Base-by-base conservation (phyloP, 208 protist species). In the Phytomonas sp. region DNA sequence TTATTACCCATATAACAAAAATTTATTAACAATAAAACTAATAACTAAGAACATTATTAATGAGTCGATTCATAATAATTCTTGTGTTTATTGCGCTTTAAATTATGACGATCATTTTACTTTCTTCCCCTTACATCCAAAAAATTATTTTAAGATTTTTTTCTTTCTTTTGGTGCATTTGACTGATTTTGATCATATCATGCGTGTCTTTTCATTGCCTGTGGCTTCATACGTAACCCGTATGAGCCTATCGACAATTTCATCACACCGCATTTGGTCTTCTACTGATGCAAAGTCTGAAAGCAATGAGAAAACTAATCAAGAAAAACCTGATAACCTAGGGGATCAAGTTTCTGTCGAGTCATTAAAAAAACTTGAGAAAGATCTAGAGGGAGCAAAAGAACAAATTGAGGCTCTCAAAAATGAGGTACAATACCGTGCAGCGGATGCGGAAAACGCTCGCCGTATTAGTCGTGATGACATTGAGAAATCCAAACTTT, bases 391-490 rank as follows among this genome's bases (percentile, higher is more conserved):
- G 60, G 81, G 83, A 10, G 79, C 84, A 7, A 83, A 85, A 69
- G 65, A 82, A 36, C 74, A 74, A 49, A 65, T 93, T 12, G 84
- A 81, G 56, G 76, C 90, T 45, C 75, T 95, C 30, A 93, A 91
- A 71, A 96, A 97, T 63, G 86, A 96, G 29, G 69, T 91, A 6
- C 76, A 89, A 30, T 97, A 96, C 74, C 79, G 86, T 65, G 85
- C 91, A 19, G 91, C 88, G 1, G 94, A 98, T 67, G 86, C 87
- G 6, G 84, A 96, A 60, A 98, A 97, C 67, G 91, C 89, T 29
- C 78, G 90, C 36, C 88, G 88, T 61, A 94, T 96, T 71, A 87
- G 83, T 56, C 86, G 84, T 68, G 89, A 96, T 42, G 94, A 98
- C 66, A 88, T 93, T 29, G 84, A 94, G 32, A 97, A 96, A 71